A percentile compares a stretch with the other conserved stretches of the same genome.
phyloP scores from a whole-genome alignment of 2,329 filamentous ascomycete genomes.

The Ascochyta pisi region DNA sequence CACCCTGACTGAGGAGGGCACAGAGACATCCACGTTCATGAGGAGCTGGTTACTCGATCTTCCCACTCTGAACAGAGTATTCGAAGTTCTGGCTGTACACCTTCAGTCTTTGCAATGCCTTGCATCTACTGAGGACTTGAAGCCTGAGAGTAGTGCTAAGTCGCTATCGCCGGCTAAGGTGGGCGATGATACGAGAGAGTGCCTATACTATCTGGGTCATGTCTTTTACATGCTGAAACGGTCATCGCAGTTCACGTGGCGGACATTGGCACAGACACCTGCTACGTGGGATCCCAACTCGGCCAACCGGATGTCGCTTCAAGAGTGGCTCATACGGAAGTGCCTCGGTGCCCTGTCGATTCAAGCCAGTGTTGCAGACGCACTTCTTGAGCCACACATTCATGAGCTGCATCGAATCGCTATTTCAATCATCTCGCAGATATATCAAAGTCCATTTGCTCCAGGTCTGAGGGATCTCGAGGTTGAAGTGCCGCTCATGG shows the following conservation, averaged over 20 bases:
- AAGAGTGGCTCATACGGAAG: conserved; percentile 71
- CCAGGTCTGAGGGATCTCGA: conserved; percentile 66
- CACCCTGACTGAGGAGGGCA: conserved; percentile 73
- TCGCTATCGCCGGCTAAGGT: background rate
- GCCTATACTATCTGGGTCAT: conserved; percentile 78
- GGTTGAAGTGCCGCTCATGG: conserved; percentile 74
- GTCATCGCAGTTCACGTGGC: conserved; percentile 73
- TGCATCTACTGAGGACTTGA: conserved; percentile 23
- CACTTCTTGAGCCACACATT: conserved; percentile 53
- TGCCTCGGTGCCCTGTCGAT: conserved; percentile 68
- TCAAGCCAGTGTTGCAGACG: conserved; percentile 44
- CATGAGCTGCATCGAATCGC: conserved; percentile 74
- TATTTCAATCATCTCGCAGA: conserved; percentile 68
- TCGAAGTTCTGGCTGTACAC: conserved; percentile 45
- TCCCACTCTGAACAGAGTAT: conserved; percentile 59
- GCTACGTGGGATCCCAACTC: conserved; percentile 58
- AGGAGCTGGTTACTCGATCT: conserved; percentile 79
- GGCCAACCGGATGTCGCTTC: conserved; percentile 60
- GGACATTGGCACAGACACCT: conserved; percentile 69
- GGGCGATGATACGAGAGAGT: conserved; percentile 75
- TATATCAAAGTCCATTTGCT: conserved; percentile 70
- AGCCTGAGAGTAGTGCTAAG: conserved; percentile 13
- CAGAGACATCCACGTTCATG: conserved; percentile 77
- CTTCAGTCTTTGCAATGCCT: conserved; percentile 43
- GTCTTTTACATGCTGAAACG: conserved; percentile 75